phyloP scores from a whole-genome alignment of 2,329 filamentous ascomycete species.

The Chalaropsis thielavioides region DNA sequence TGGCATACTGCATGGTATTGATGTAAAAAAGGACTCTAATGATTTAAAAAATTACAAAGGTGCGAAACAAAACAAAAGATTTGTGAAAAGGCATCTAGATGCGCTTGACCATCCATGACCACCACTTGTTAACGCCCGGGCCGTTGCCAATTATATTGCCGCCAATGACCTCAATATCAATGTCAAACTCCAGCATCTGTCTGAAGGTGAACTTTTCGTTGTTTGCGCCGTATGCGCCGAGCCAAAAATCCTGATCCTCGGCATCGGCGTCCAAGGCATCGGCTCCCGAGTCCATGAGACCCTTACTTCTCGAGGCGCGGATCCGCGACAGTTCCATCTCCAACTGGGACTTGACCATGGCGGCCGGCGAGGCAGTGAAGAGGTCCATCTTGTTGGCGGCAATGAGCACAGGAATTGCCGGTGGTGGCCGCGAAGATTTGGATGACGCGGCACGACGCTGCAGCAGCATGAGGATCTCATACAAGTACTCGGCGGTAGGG shows the following conservation, averaged over 20 bases:
- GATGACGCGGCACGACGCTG: slow-evolving; percentile 52
- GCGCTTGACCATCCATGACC: slow-evolving; percentile 72
- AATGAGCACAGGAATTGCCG: slow-evolving; percentile 59
- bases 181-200: slow-evolving; percentile 70
- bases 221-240: slow-evolving; percentile 60
- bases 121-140: slow-evolving; percentile 70
- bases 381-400: slow-evolving; percentile 93
- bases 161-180: slow-evolving; percentile 61
- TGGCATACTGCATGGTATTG: neutral
- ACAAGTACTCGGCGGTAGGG: slow-evolving; percentile 68
- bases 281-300: slow-evolving; percentile 68
- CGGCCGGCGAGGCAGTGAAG: slow-evolving; percentile 76
- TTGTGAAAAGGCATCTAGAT: slow-evolving; percentile 26
- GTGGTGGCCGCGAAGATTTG: slow-evolving; percentile 35
- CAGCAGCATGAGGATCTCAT: slow-evolving; percentile 71
- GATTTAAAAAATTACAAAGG: neutral
- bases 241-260: slow-evolving; percentile 68
- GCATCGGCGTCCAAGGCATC: slow-evolving; percentile 44
- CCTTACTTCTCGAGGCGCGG: slow-evolving; percentile 61
- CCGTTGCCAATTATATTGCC: slow-evolving; percentile 55
- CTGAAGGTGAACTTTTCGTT: slow-evolving; percentile 58
- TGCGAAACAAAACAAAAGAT: neutral
- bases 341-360: slow-evolving; percentile 57
- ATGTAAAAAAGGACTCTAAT: neutral
- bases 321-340: slow-evolving; percentile 73